phyloP scores from a whole-genome alignment of 768 basidiomycete species.

The Scleroderma bovista region DNA sequence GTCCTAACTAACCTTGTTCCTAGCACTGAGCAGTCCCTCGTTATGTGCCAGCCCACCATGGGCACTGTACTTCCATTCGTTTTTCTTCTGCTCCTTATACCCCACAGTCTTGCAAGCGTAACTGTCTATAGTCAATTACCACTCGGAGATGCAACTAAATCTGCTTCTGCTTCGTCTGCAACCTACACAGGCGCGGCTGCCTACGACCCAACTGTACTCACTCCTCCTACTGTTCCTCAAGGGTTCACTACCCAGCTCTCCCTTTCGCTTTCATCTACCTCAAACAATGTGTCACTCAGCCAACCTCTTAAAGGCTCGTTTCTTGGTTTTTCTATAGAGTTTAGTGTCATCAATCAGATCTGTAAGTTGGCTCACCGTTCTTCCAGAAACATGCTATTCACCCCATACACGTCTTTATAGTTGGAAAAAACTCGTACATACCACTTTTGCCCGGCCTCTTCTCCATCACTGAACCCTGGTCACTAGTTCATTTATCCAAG shows the following conservation, averaged over 20 bases:
- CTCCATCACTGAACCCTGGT: not conserved
- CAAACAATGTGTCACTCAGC: constrained; percentile 4
- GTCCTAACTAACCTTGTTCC: too few relatives aligned
- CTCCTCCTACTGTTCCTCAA: constrained; percentile 23
- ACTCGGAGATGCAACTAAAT: constrained; percentile 12
- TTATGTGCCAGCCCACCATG: not conserved
- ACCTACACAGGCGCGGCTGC: constrained; percentile 28
- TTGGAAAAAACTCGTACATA: constrained; percentile 11
- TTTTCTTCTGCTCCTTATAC: not conserved
- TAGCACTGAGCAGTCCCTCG: too few relatives aligned
- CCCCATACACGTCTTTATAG: not conserved
- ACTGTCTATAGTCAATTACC: constrained; percentile 27
- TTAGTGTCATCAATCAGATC: constrained; percentile 53
- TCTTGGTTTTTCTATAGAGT: constrained; percentile 58
- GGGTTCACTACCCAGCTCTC: constrained; percentile 16
- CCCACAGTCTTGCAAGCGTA: constrained; percentile 11
- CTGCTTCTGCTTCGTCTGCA: constrained; percentile 10
- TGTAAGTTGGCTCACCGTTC: constrained; percentile 22
- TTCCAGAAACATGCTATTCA: not conserved
- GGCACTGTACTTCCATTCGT: constrained; percentile 6
- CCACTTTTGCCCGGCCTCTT: not conserved
- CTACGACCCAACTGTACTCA: constrained; percentile 27
- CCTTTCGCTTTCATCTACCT: constrained; percentile 19
- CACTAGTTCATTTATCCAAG: constrained; percentile 19
- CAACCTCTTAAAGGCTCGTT: constrained; percentile 37